Percentiles rank a stretch among this genome's conserved stretches.
These are phyloP conservation scores for Xylaria scruposa DNA, from an alignment of 495 filamentous ascomycete genomes.

Conservation along the genomic window DNA sequence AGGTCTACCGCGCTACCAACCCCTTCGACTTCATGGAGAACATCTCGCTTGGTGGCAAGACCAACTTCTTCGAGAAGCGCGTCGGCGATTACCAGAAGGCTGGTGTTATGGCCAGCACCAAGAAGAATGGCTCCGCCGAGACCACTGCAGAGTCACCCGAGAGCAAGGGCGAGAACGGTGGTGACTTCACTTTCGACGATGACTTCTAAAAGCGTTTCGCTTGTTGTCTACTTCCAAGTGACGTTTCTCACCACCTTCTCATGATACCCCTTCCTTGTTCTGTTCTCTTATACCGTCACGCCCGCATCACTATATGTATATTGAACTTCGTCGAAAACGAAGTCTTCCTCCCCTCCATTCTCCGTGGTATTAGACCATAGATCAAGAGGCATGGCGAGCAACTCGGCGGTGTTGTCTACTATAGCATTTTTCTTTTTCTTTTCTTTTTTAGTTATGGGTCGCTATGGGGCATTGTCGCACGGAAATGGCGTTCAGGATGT, in stretches of 20 bases:
- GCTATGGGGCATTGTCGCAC: neutral
- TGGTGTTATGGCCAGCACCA: slow-evolving; percentile 94
- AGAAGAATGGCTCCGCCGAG: slow-evolving; percentile 69
- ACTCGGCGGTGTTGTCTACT: slow-evolving; percentile 13
- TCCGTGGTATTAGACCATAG: slow-evolving; percentile 27
- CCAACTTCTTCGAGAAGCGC: slow-evolving; percentile 99
- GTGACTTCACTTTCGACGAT: slow-evolving; percentile 92
- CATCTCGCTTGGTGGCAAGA: slow-evolving; percentile 98
- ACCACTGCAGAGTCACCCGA: slow-evolving; percentile 55
- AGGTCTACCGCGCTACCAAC: slow-evolving; percentile 90
- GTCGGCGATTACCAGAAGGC: slow-evolving; percentile 99
- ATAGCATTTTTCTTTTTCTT: neutral
- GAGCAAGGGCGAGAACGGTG: slow-evolving; percentile 67
- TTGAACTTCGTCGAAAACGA: slow-evolving; percentile 18
- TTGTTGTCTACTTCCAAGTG: slow-evolving; percentile 7
- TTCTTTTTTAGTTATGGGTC: neutral
- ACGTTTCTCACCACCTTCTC: slow-evolving; percentile 17
- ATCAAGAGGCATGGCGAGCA: slow-evolving; percentile 28
- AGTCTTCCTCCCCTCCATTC: neutral
- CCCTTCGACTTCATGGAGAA: slow-evolving; percentile 99
- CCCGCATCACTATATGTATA: slow-evolving; percentile 23
- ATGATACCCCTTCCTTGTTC: slow-evolving; percentile 40
- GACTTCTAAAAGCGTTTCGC: slow-evolving; percentile 78
- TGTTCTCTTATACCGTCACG: slow-evolving; percentile 20
- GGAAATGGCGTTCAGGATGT: slow-evolving; percentile 6